Base-by-base conservation (phyloP, 805 yeast genomes). In the Myxozyma neotropica region DNA sequence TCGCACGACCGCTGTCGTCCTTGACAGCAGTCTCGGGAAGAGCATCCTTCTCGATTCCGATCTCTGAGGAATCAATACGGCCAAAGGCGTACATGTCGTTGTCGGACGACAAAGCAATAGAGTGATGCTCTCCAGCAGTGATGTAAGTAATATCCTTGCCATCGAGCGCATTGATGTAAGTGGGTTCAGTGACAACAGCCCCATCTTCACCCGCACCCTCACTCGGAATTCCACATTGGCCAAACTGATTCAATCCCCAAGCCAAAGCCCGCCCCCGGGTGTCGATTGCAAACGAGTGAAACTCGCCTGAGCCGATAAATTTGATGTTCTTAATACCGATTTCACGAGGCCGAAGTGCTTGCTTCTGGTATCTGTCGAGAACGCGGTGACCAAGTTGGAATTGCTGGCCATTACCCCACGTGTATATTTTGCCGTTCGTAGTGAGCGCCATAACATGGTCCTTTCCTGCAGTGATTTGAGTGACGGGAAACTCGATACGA, bases 381-480 rank as follows among this genome's bases (percentile, higher is more conserved):
- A 92, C 84, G 69, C 85, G 86, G 70, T 96, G 83, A 23, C 98
- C 99, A 66, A 94, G 79, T 76, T 94, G 98, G 74, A 80, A 84
- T 70, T 89, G 96, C 69, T 92, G 96, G 26, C 97, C 97, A 72
- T 89, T 88, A 67, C 99, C 99, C 99, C 99, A 94, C 0, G 98
- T 92, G 70, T 82, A 90, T 1, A 92, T 97, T 55, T 85, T 80
- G 58, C 99, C 99, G 69, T 83, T 86, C 26, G 82, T 77, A 72
- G 92, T 96, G 38, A 94, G 77, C 24, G 95, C 94, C 48, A 94
- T 72, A 38, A 94, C 72, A 71, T 94, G 99, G 72, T 94, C 98
- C 72, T 92, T 92, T 50, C 99, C 99, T 0, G 88, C 83, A 1
- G 95, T 96, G 57, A 94, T 73, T 70, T 89, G 94, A 27, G 86